phyloP scores from a whole-genome alignment of 2,329 filamentous ascomycete species.

The Phaeoacremonium minimum region DNA sequence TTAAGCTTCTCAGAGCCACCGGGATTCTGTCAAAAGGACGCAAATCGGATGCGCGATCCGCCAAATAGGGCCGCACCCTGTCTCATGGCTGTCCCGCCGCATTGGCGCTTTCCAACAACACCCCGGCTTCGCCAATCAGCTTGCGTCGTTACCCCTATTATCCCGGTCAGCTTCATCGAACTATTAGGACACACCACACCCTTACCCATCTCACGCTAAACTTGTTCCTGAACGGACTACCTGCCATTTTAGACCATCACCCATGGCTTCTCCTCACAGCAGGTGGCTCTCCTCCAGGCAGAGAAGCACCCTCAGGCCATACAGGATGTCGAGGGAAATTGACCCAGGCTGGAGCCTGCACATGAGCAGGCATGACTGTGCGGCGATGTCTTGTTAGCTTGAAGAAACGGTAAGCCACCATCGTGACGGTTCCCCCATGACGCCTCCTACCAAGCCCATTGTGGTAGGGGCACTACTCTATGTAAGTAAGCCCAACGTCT shows the following conservation, averaged over 20 bases:
- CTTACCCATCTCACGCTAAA: background rate
- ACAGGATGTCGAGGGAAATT: background rate
- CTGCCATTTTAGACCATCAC: background rate
- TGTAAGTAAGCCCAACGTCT: constrained; percentile 4
- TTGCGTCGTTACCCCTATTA: background rate
- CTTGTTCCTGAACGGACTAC: background rate
- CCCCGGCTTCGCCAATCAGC: background rate
- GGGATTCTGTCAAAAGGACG: too few relatives aligned
- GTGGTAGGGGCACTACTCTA: constrained; percentile 1
- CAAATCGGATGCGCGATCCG: too few relatives aligned
- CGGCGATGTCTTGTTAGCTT: background rate
- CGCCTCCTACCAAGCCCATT: background rate
- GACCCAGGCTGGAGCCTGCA: too few relatives aligned
- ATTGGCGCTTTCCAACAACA: background rate
- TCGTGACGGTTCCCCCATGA: constrained; percentile 2
- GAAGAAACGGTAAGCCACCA: background rate
- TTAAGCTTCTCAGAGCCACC: too few relatives aligned
- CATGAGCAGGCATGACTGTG: too few relatives aligned
- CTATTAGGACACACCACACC: background rate
- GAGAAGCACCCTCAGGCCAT: background rate
- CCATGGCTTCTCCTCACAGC: too few relatives aligned
- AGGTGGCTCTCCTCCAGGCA: background rate
- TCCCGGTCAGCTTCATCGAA: background rate
- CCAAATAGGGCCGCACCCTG: background rate
- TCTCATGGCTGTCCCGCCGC: background rate